phyloP scores from a whole-genome alignment of 2,329 filamentous ascomycete genomes.

The Cladosporium phlei region DNA sequence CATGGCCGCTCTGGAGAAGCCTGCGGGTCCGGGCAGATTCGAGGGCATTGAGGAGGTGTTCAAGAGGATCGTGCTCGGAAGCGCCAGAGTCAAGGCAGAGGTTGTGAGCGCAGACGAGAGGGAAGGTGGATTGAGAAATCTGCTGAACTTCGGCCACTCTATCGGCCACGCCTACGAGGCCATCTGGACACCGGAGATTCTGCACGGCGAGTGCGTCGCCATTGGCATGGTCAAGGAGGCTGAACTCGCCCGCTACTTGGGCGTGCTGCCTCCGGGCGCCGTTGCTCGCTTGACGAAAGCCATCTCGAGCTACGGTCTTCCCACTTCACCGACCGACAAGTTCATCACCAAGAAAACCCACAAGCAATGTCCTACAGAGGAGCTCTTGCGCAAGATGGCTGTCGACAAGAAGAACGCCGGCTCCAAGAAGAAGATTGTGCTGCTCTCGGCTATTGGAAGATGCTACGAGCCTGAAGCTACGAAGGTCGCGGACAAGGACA shows the following conservation, averaged over 20 bases:
- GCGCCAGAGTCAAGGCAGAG: conserved; percentile 86
- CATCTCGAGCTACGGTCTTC: conserved; percentile 87
- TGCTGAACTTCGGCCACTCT: conserved; percentile 96
- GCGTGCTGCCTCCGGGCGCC: conserved; percentile 76
- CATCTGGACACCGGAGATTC: conserved; percentile 86
- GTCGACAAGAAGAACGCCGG: conserved; percentile 99
- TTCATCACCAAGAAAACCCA: conserved; percentile 77
- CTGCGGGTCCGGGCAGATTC: conserved; percentile 57
- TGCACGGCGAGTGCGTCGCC: conserved; percentile 92
- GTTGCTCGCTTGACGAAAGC: conserved; percentile 89
- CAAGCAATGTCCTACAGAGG: conserved; percentile 81
- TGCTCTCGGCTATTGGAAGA: conserved; percentile 83
- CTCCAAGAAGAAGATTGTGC: conserved; percentile 88
- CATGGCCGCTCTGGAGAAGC: conserved; percentile 63
- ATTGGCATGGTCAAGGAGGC: conserved; percentile 99
- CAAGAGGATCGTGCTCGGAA: conserved; percentile 71
- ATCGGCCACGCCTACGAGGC: conserved; percentile 97
- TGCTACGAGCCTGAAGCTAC: conserved; percentile 85
- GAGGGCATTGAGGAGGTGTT: conserved; percentile 55
- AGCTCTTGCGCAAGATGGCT: conserved; percentile 86
- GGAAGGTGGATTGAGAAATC: conserved; percentile 86
- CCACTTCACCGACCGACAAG: conserved; percentile 78
- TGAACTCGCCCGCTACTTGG: conserved; percentile 83
- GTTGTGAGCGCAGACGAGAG: conserved; percentile 93
- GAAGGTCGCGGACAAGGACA: conserved; percentile 78